A percentile compares a stretch with the other conserved stretches of the same genome.
Evolutionary conservation across 257 asterid species (phyloP).

Genomic region (Primulina huaijiensis): DNA sequence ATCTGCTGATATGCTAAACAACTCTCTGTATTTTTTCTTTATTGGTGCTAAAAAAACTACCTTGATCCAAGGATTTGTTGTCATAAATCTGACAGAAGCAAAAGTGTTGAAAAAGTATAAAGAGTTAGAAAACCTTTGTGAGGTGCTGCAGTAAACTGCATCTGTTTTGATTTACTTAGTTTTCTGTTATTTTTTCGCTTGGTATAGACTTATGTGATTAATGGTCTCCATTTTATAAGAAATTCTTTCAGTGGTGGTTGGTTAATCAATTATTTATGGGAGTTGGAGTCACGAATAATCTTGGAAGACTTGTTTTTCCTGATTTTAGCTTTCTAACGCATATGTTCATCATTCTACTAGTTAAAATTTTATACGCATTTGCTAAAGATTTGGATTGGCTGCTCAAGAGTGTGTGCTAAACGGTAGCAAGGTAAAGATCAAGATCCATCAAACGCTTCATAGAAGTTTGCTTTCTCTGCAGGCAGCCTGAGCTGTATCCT

Average conservation of each 20-base stretch:
- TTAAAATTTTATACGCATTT: no score
- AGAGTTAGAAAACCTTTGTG: neutral
- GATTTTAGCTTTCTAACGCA: neutral
- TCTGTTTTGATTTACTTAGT: neutral
- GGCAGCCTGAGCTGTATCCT: neutral
- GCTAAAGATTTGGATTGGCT: neutral
- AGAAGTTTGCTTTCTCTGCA: neutral
- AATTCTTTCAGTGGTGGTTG: neutral
- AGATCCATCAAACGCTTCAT: neutral
- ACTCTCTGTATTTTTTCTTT: neutral
- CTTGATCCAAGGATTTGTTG: neutral
- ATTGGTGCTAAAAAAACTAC: neutral
- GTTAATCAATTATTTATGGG: neutral
- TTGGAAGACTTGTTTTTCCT: neutral
- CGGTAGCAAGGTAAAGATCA: neutral
- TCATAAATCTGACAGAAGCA: neutral
- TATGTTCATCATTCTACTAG: neutral
- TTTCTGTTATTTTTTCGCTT: neutral
- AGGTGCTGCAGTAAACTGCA: neutral
- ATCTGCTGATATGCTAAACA: neutral
- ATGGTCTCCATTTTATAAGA: neutral
- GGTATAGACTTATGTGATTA: neutral
- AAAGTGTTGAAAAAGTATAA: neutral
- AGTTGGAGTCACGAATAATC: neutral
- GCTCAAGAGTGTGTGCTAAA: neutral